phyloP scores from a whole-genome alignment of 1,139 yeast genomes.

The Sugiyamaella xylanicola region DNA sequence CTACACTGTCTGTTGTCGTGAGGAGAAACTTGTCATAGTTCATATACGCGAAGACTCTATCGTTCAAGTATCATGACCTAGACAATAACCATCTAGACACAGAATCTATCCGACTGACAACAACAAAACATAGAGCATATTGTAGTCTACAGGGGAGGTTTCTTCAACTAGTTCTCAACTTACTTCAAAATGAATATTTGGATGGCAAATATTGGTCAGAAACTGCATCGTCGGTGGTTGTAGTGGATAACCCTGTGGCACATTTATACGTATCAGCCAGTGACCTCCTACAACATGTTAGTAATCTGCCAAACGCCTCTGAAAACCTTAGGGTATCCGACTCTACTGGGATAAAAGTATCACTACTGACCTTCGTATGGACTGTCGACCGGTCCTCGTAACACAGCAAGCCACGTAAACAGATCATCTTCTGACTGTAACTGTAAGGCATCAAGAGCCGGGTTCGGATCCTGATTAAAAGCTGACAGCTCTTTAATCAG shows the following conservation, averaged over 20 bases:
- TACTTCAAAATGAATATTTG: slow-evolving; percentile 61
- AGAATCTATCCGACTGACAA: no score
- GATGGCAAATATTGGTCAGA: slow-evolving; percentile 63
- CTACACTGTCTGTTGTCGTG: no score
- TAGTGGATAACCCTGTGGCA: slow-evolving; percentile 64
- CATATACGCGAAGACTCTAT: no score
- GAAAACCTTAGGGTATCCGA: no score
- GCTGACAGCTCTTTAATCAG: slow-evolving; percentile 51
- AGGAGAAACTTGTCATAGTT: no score
- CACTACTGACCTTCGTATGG: slow-evolving; percentile 44
- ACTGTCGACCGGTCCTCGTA: slow-evolving; percentile 59
- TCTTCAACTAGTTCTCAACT: no score
- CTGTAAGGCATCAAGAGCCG: slow-evolving; percentile 43
- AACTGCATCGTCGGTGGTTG: slow-evolving; percentile 69
- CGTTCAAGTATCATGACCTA: no score
- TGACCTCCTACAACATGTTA: slow-evolving; percentile 45
- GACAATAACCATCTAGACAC: no score
- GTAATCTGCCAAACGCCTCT: neutral
- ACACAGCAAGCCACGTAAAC: slow-evolving; percentile 59
- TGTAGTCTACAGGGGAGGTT: no score
- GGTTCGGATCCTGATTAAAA: slow-evolving; percentile 44
- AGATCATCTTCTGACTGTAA: slow-evolving; percentile 56
- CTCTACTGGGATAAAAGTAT: neutral
- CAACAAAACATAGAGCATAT: no score
- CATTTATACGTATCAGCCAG: slow-evolving; percentile 58